phyloP scores from a whole-genome alignment of 1,139 yeast species.

The Chernovozyma aurita region DNA sequence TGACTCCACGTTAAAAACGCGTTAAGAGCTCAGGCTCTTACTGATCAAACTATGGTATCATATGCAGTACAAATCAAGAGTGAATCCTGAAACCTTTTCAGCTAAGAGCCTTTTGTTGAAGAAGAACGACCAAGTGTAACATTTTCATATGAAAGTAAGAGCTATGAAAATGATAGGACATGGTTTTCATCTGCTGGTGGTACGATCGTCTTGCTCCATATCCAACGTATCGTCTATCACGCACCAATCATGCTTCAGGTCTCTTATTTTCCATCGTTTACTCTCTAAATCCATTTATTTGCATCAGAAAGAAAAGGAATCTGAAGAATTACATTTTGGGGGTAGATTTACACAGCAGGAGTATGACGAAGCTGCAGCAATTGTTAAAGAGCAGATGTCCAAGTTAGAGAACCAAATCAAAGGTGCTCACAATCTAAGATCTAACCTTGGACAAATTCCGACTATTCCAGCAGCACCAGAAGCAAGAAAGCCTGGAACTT shows the following conservation, averaged over 20 bases:
- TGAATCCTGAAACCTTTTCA: too few species aligned
- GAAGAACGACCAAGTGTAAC: too few species aligned
- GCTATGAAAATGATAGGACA: too few species aligned
- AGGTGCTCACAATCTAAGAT: conserved; percentile 35
- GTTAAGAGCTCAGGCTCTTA: too few species aligned
- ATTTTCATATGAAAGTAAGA: too few species aligned
- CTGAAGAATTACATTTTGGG: conserved; percentile 14
- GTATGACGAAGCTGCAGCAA: conserved; percentile 35
- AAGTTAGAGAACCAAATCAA: conserved; percentile 34
- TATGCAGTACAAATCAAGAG: too few species aligned
- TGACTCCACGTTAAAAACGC: too few species aligned
- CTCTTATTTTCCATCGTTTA: background rate
- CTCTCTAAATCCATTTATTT: background rate
- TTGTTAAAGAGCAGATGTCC: conserved; percentile 30
- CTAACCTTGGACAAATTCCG: conserved; percentile 31
- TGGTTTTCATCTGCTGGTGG: too few species aligned
- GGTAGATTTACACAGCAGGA: conserved; percentile 39
- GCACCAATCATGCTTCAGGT: background rate
- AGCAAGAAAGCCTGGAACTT: background rate
- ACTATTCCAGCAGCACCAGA: conserved; percentile 28
- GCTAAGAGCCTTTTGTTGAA: too few species aligned
- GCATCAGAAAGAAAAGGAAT: background rate
- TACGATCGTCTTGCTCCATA: too few species aligned
- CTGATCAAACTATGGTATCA: too few species aligned
- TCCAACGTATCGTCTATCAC: background rate